Evolutionary conservation across 2,329 filamentous ascomycete species (phyloP).

Genomic region (Pseudogymnoascus sp.): DNA sequence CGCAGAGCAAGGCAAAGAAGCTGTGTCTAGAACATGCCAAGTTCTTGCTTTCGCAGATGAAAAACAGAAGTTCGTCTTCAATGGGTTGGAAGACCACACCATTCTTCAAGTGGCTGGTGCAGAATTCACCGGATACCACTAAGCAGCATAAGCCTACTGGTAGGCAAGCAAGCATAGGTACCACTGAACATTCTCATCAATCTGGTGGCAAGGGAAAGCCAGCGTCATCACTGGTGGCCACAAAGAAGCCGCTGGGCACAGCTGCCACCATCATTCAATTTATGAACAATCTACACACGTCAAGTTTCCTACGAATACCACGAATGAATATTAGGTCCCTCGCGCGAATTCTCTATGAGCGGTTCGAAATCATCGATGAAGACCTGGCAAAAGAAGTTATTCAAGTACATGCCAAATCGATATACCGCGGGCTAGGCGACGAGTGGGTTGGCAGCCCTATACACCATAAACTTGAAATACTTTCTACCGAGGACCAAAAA

Average conservation of each 20-base stretch:
- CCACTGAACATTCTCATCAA: neutral
- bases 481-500: neutral
- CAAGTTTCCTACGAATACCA: neutral
- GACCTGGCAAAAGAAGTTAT: constrained; percentile 10
- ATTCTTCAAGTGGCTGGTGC: constrained; percentile 42
- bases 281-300: constrained; percentile 9
- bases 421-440: constrained; percentile 4
- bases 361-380: constrained; percentile 8
- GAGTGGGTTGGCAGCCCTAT: constrained; percentile 12
- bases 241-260: neutral
- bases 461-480: constrained; percentile 4
- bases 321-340: constrained; percentile 7
- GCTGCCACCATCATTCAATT: neutral
- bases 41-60: constrained; percentile 46
- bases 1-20: constrained; percentile 40
- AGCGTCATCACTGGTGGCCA: neutral
- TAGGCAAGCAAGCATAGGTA: neutral
- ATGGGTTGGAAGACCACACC: constrained; percentile 38
- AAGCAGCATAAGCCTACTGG: neutral
- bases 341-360: constrained; percentile 10
- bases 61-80: constrained; percentile 23
- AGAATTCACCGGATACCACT: constrained; percentile 4
- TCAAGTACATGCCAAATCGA: constrained; percentile 7
- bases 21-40: constrained; percentile 41
- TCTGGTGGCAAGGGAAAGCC: neutral